Evolutionary conservation across 495 filamentous ascomycete species (phyloP), one percentile per base, ranked within the genome.

Genomic region (Tuber microsphaerosporum): DNA sequence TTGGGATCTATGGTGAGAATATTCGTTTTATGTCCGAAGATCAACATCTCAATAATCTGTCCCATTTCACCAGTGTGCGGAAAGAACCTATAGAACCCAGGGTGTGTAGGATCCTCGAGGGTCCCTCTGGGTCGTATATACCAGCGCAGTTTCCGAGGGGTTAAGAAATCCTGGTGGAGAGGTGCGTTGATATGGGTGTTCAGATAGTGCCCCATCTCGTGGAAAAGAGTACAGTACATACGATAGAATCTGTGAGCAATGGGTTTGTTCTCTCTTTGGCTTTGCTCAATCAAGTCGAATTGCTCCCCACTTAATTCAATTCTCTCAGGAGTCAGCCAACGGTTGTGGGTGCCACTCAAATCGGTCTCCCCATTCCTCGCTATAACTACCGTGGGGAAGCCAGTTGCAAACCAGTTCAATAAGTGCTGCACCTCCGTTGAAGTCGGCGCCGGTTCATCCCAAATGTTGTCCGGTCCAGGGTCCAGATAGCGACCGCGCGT

Each of bases 171-270:
- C 26, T 61, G 31, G 12, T 65, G 26, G 44, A 34, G 22, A 56
- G 31, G 44, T 9, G 5, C 26, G 12, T 73, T 79, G 72, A 79
- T 77, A 31, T 73, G 71, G 12, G 77, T 79, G 61, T 79, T 79
- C 37, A 79, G 77, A 39, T 79, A 79, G 73, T 79, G 77, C 2
- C 70, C 77, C 61, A 79, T 75, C 46, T 79, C 77, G 71, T 79
- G 77, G 44, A 73, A 46, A 17, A 79, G 9, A 2, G 78, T 69
- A 16, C 70, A 48, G 46, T 79, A 71, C 26, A 68, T 42, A 42
- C 72, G 69, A 51, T 79, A 79, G n/a, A 79, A 74, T n/a, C 78
- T 46, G 68, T 79, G 77, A 6, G 48, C 77, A 44, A 48, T 51
- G n/a, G 77, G 77, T 71, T 12, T 72, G 14, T n/a, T 48, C 26